Percentiles rank a stretch among this genome's conserved stretches.
Conservation (phyloP, 768 basidiomycete species). For the Trametes cingulata region DNA sequence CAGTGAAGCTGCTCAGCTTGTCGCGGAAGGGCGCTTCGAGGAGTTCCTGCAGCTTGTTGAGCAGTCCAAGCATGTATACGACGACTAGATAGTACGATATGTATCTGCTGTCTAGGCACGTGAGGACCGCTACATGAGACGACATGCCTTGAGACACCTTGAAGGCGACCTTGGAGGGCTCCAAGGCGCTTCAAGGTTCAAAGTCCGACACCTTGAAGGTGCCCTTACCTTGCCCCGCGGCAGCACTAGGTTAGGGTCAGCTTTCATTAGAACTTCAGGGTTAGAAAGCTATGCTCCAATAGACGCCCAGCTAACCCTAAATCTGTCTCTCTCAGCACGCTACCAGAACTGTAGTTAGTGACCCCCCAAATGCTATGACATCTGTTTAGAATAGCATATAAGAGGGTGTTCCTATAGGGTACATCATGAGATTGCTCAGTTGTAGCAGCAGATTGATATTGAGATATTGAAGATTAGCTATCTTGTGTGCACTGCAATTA, state of each 20-base stretch:
- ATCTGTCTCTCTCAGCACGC: too few relatives aligned
- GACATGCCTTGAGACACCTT: neutral
- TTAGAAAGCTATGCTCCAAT: too few relatives aligned
- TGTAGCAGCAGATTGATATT: too few relatives aligned
- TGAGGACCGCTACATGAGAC: neutral
- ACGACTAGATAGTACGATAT: neutral
- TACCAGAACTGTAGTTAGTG: too few relatives aligned
- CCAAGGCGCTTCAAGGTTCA: neutral
- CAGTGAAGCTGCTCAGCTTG: neutral
- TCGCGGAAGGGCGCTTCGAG: neutral
- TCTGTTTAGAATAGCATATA: too few relatives aligned
- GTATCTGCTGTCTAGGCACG: neutral
- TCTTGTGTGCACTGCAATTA: too few relatives aligned
- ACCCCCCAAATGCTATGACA: too few relatives aligned
- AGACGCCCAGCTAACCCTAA: too few relatives aligned
- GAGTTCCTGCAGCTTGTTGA: neutral
- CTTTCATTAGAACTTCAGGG: too few relatives aligned
- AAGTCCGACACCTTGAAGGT: constrained; percentile 1
- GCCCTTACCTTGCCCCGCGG: neutral
- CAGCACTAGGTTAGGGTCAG: constrained; percentile 1
- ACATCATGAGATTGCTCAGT: too few relatives aligned
- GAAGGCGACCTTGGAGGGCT: neutral
- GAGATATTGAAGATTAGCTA: too few relatives aligned
- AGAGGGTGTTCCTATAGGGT: too few relatives aligned
- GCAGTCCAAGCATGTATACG: neutral